phyloP scores from a whole-genome alignment of 2,329 filamentous ascomycete genomes.

The Coleophoma cylindrospora region DNA sequence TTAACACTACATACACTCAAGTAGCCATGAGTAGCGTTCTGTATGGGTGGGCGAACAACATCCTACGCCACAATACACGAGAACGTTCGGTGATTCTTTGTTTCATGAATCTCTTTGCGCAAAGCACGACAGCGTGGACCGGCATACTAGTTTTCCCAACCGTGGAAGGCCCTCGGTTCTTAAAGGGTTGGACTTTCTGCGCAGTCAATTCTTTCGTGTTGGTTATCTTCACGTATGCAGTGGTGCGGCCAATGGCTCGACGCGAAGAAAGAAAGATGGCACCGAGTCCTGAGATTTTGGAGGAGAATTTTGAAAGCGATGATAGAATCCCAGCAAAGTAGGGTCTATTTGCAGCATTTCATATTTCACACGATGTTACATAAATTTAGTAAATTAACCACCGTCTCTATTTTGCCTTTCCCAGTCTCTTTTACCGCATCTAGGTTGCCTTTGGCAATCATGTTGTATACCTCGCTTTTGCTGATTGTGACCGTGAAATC shows the following conservation, averaged over 20 bases:
- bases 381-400: too few relatives aligned
- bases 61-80: constrained; percentile 31
- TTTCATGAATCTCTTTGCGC: constrained; percentile 36
- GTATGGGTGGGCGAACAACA: constrained; percentile 41
- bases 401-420: too few relatives aligned
- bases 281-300: too few relatives aligned
- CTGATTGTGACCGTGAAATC: too few relatives aligned
- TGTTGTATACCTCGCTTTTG: too few relatives aligned
- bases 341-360: too few relatives aligned
- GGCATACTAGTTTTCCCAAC: constrained; percentile 40
- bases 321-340: too few relatives aligned
- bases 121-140: constrained; percentile 43
- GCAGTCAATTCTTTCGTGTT: constrained; percentile 27
- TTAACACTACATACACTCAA: constrained; percentile 35
- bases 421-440: too few relatives aligned
- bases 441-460: too few relatives aligned
- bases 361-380: too few relatives aligned
- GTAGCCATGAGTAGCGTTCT: constrained; percentile 41
- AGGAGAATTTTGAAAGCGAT: too few relatives aligned
- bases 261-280: background rate
- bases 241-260: constrained; percentile 7
- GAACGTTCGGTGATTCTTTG: constrained; percentile 37
- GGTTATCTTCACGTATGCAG: constrained; percentile 15
- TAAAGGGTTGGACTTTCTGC: constrained; percentile 31
- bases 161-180: constrained; percentile 35